phyloP scores from a whole-genome alignment of 805 yeast species.

The Saccharomycopsis sp. region DNA sequence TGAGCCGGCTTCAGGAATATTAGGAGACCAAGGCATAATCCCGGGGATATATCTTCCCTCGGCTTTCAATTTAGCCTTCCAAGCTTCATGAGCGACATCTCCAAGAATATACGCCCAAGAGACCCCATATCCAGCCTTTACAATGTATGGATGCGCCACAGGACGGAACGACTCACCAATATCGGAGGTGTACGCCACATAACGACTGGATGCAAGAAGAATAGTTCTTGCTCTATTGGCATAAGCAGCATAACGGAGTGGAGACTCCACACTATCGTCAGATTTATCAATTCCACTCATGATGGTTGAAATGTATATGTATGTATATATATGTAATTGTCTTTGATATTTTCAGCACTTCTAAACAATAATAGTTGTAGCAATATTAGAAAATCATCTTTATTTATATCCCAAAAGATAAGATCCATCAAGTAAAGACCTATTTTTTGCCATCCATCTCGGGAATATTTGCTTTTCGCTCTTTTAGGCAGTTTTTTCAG shows the following conservation, averaged over 20 bases:
- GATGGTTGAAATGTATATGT: too few species aligned
- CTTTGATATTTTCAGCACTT: too few species aligned
- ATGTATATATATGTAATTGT: too few species aligned
- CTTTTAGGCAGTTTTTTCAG: neutral
- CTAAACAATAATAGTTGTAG: too few species aligned
- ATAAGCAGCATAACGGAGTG: slow-evolving; percentile 73
- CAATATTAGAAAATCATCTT: too few species aligned
- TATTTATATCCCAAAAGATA: too few species aligned
- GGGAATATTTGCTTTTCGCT: neutral
- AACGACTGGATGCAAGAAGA: slow-evolving; percentile 65
- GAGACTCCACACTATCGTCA: slow-evolving; percentile 39
- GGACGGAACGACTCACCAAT: slow-evolving; percentile 85
- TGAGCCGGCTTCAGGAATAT: slow-evolving; percentile 30
- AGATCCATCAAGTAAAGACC: neutral
- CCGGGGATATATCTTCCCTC: slow-evolving; percentile 60
- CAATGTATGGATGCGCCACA: slow-evolving; percentile 65
- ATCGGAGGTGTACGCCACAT: slow-evolving; percentile 82
- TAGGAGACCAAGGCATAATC: slow-evolving; percentile 61
- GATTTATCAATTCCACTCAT: neutral
- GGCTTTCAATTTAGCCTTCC: slow-evolving; percentile 61
- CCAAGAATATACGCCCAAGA: slow-evolving; percentile 74
- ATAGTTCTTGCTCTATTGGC: slow-evolving; percentile 70
- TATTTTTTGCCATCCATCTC: neutral
- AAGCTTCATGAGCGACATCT: slow-evolving; percentile 66
- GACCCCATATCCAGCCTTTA: slow-evolving; percentile 58